Evolutionary conservation across 1,139 yeast species (phyloP), one percentile per base, ranked within the genome.

Genomic region (Entelexis sorbosivorans): DNA sequence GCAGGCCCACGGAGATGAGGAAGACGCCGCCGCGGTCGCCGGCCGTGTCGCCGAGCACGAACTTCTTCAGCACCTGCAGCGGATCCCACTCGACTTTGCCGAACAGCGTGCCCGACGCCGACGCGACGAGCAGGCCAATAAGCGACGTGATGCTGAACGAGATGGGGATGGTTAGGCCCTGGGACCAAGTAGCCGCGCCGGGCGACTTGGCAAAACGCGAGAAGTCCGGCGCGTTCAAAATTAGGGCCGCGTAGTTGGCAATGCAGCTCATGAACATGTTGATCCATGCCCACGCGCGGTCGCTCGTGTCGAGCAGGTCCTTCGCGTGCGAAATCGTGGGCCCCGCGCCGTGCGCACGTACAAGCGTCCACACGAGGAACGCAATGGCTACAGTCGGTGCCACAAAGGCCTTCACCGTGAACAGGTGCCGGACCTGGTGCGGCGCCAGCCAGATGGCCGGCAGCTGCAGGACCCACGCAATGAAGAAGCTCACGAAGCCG

Each of bases 11-110:
- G 5, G 88, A 76, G 59, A 87, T 80, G 56, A 88, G 73, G 66
- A 88, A 88, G 1, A 82, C 94, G 58, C 95, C 96, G 20, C 89
- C 94, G 63, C 95, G 75, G 49, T 88, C 83, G 60, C 84, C 94
- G 54, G 73, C 71, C 50, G 76, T 74, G 60, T 75, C 72, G 53
- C 76, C 72, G 5, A 42, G 32, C 59, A 87, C 75, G 63, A 83
- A 84, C 54, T 75, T 71, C 28, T 75, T 75, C 59, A 87, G 71
- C 17, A 87, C 84, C 54, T 83, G 93, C 56, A 87, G 73, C 26
- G 96, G 96, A 38, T 85, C 79, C 96, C 96, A 88, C 62, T 76
- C 76, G 36, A 88, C 74, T 48, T 45, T 38, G 10, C 51, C 44
- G 20, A 40, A 49, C 62, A 87, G 66, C 17, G 75, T 68, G 32